Evolutionary conservation across 495 filamentous ascomycete species (phyloP).

Genomic region (Aspergillus nanangensis): DNA sequence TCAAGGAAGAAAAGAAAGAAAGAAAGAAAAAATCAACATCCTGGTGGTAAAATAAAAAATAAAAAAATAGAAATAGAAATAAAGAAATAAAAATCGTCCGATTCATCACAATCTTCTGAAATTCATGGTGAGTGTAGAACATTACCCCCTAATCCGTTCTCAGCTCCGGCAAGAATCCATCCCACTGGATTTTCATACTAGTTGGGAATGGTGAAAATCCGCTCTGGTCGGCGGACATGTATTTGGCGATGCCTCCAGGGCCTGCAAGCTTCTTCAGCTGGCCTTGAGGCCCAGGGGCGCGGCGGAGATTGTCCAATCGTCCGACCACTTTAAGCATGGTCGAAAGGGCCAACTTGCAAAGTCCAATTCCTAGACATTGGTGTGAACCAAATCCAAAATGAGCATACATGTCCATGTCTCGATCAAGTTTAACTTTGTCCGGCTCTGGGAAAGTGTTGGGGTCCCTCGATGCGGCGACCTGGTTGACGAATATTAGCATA

Average conservation of each 20-base stretch:
- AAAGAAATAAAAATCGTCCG: neutral
- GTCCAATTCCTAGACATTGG: conserved; percentile 52
- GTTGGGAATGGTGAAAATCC: conserved; percentile 66
- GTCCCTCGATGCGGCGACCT: conserved; percentile 52
- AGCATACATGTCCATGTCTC: conserved; percentile 59
- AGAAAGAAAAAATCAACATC: neutral
- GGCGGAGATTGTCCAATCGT: conserved; percentile 51
- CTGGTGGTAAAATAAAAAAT: too few relatives aligned
- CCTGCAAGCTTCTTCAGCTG: conserved; percentile 60
- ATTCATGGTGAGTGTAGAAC: too few relatives aligned
- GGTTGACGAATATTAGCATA: neutral
- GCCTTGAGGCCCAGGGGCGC: conserved; percentile 62
- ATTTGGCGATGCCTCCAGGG: conserved; percentile 54
- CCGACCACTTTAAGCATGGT: conserved; percentile 58
- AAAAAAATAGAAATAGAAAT: too few relatives aligned
- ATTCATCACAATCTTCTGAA: too few relatives aligned
- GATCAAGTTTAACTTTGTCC: conserved; percentile 55
- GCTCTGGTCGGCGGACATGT: conserved; percentile 68
- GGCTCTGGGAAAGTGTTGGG: conserved; percentile 61
- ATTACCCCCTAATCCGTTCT: neutral
- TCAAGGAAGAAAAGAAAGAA: neutral
- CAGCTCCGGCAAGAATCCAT: conserved; percentile 32
- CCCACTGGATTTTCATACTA: conserved; percentile 52
- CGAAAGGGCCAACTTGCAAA: conserved; percentile 53
- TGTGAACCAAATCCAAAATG: conserved; percentile 60